Conservation (phyloP, 495 filamentous ascomycete genomes). For the Jackrogersella multiformis region DNA sequence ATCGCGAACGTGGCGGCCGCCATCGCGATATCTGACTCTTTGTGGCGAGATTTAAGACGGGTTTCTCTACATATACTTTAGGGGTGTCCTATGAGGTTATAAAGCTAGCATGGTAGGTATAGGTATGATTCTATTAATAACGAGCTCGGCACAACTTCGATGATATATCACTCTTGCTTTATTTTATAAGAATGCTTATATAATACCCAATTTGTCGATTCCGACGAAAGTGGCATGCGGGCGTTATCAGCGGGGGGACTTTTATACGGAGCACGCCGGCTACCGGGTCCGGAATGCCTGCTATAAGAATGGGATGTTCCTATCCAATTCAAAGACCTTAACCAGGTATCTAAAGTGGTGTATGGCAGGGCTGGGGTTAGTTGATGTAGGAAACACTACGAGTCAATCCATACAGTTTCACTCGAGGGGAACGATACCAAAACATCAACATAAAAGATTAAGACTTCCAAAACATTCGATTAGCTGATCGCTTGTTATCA, state of each 20-base stretch:
- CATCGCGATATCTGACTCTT: not conserved
- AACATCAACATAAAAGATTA: too few species aligned
- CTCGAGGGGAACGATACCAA: too few species aligned
- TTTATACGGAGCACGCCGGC: constrained; percentile 30
- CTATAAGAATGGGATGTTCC: not conserved
- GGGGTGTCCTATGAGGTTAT: not conserved
- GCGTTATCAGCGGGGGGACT: constrained; percentile 19
- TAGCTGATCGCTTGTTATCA: constrained; percentile 2
- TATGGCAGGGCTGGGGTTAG: too few species aligned
- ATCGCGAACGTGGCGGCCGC: constrained; percentile 34
- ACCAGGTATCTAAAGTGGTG: not conserved
- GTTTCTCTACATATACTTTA: not conserved
- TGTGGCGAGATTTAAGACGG: too few species aligned
- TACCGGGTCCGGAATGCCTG: not conserved
- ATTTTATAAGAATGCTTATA: too few species aligned
- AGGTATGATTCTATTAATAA: not conserved
- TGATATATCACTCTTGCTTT: not conserved
- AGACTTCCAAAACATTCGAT: not conserved
- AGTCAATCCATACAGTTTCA: too few species aligned
- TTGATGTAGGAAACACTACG: too few species aligned
- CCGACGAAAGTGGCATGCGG: not conserved
- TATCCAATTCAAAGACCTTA: not conserved
- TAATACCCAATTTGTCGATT: too few species aligned
- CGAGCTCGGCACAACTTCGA: not conserved
- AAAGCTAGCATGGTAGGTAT: not conserved